Percentiles rank a stretch among this genome's conserved stretches.
Evolutionary conservation across 75 land plant genomes (phyloP).

Genomic region (Pinus taeda): DNA sequence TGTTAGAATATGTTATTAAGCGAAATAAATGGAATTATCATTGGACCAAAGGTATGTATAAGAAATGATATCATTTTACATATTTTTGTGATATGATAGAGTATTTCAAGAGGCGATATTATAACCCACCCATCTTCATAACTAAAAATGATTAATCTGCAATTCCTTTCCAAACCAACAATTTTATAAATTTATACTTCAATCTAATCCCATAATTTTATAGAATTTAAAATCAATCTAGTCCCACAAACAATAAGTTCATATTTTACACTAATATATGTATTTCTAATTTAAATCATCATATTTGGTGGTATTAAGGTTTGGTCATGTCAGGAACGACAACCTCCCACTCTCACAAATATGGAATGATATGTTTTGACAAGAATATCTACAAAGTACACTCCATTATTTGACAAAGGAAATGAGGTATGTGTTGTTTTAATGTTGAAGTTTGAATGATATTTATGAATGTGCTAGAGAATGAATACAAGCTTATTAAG

Average conservation of each 20-base stretch:
- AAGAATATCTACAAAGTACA: slow-evolving; percentile 11
- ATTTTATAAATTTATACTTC: too few relatives aligned
- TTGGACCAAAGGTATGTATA: slow-evolving; percentile 35
- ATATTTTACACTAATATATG: not conserved
- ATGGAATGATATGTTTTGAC: slow-evolving; percentile 18
- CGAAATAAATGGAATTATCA: slow-evolving; percentile 25
- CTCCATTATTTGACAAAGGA: slow-evolving; percentile 11
- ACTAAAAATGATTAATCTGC: slow-evolving; percentile 57
- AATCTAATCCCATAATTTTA: too few relatives aligned
- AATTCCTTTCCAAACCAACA: too few relatives aligned
- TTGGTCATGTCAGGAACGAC: slow-evolving; percentile 11
- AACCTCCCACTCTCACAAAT: slow-evolving; percentile 7
- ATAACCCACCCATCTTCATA: slow-evolving; percentile 52
- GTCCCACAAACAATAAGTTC: not conserved
- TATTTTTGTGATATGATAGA: slow-evolving; percentile 13
- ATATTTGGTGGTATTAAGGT: slow-evolving; percentile 13
- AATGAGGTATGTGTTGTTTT: slow-evolving; percentile 12
- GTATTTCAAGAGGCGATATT: slow-evolving; percentile 53
- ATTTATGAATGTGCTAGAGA: too few relatives aligned
- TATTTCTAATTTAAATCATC: not conserved
- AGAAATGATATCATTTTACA: too few relatives aligned
- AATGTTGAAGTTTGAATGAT: not conserved
- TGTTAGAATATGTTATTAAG: slow-evolving; percentile 10
- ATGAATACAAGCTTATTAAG: not conserved
- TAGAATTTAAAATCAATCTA: not conserved